Percentiles rank a stretch among this genome's conserved stretches.
Conservation (phyloP, 805 yeast species). For the Metschnikowia chrysomelidarum region DNA sequence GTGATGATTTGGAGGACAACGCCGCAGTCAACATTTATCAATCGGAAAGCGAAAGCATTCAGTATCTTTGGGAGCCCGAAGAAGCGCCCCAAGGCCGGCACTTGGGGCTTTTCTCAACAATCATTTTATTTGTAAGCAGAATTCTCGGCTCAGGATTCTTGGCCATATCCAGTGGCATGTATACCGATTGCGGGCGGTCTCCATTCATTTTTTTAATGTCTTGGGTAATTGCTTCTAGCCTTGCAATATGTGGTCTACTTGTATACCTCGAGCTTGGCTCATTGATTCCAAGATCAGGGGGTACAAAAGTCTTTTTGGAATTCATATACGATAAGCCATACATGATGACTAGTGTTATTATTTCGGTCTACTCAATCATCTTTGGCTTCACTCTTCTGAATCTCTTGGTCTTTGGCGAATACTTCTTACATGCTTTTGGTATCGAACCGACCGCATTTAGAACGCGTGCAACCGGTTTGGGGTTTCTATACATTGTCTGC, state of each 20-base stretch:
- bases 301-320: conserved; percentile 70
- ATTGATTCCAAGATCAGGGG: conserved; percentile 71
- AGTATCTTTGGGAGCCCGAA: conserved; percentile 35
- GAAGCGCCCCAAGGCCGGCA: conserved; percentile 74
- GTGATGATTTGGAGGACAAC: conserved; percentile 10
- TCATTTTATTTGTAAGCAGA: conserved; percentile 61
- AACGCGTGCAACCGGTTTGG: conserved; percentile 32
- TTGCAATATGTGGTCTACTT: conserved; percentile 66
- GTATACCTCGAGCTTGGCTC: conserved; percentile 70
- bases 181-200: conserved; percentile 67
- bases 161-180: conserved; percentile 67
- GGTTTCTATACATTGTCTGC: conserved; percentile 28
- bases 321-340: conserved; percentile 61
- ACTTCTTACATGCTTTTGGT: conserved; percentile 47
- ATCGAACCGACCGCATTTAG: conserved; percentile 35
- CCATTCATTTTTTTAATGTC: conserved; percentile 56
- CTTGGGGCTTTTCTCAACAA: conserved; percentile 65
- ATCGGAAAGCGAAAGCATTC: neutral
- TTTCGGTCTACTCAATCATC: conserved; percentile 47
- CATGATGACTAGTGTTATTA: conserved; percentile 51
- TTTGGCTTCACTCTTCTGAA: conserved; percentile 58
- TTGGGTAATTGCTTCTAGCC: conserved; percentile 61
- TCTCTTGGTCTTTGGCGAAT: conserved; percentile 62
- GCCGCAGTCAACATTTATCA: conserved; percentile 7
- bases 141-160: conserved; percentile 79